phyloP scores from a whole-genome alignment of 2,329 filamentous ascomycete genomes.

The Coniochaeta ligniaria region DNA sequence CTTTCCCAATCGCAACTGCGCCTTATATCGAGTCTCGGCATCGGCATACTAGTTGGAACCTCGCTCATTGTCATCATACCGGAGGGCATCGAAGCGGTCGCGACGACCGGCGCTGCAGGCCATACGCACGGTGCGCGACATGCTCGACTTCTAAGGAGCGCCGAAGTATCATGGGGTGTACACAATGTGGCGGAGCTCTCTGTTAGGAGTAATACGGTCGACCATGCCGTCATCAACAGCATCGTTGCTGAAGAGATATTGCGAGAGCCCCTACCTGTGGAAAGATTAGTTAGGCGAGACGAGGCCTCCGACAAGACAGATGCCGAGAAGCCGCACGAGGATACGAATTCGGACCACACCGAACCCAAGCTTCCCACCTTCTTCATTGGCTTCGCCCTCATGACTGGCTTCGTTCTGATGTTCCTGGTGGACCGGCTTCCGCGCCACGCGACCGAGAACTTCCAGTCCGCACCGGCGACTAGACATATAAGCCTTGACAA shows the following conservation, averaged over 20 bases:
- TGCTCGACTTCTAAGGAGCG: not conserved
- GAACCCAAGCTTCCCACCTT: constrained; percentile 52
- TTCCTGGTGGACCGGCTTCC: constrained; percentile 88
- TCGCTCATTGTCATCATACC: constrained; percentile 96
- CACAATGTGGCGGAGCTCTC: not conserved
- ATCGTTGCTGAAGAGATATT: not conserved
- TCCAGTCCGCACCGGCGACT: constrained; percentile 59
- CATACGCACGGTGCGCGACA: constrained; percentile 26
- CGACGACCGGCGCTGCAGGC: constrained; percentile 42
- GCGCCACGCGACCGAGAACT: constrained; percentile 58
- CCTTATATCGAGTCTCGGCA: constrained; percentile 84
- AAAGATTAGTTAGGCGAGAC: not conserved
- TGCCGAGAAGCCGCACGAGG: constrained; percentile 2
- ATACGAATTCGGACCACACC: constrained; percentile 16
- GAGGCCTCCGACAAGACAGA: constrained; percentile 4
- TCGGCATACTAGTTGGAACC: constrained; percentile 90
- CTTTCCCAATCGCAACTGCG: constrained; percentile 82
- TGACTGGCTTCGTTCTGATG: constrained; percentile 91
- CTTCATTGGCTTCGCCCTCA: constrained; percentile 80
- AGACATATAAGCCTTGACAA: constrained; percentile 87
- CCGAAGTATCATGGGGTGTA: not conserved
- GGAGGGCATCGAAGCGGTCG: constrained; percentile 88
- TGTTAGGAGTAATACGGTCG: not conserved
- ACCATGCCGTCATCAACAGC: not conserved
- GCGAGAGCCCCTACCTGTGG: not conserved